These are phyloP conservation scores for Pichia sorboxylosa DNA, from an alignment of 1,139 yeast genomes.

Conservation along the genomic window DNA sequence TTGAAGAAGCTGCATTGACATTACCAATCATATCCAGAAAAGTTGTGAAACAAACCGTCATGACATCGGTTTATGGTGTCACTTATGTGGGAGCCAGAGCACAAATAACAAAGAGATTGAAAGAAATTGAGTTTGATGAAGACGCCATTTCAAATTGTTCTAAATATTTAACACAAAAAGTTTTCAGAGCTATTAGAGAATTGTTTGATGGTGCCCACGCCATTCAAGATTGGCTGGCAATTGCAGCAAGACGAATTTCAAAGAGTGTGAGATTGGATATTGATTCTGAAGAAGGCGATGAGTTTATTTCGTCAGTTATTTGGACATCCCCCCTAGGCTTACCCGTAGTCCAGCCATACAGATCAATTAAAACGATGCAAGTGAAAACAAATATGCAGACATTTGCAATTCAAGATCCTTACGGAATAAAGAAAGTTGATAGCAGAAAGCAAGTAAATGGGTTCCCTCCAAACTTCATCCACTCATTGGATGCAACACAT, in stretches of 20 bases:
- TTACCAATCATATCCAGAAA: slow-evolving; percentile 67
- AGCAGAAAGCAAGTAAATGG: slow-evolving; percentile 85
- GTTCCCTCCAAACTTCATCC: slow-evolving; percentile 92
- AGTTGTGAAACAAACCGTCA: slow-evolving; percentile 91
- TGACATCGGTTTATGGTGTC: slow-evolving; percentile 98
- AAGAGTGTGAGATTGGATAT: slow-evolving; percentile 64
- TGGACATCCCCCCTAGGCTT: slow-evolving; percentile 96
- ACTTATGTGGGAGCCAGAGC: slow-evolving; percentile 88
- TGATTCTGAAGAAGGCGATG: slow-evolving; percentile 32
- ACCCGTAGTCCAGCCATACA: slow-evolving; percentile 93
- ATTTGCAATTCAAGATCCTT: slow-evolving; percentile 73
- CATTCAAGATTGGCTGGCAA: slow-evolving; percentile 94
- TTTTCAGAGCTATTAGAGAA: slow-evolving; percentile 74
- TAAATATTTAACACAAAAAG: slow-evolving; percentile 63
- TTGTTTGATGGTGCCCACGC: slow-evolving; percentile 86
- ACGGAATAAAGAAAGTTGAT: slow-evolving; percentile 70
- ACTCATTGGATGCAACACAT: slow-evolving; percentile 93
- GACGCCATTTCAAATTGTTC: slow-evolving; percentile 31
- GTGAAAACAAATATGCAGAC: slow-evolving; percentile 76
- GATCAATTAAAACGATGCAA: slow-evolving; percentile 52
- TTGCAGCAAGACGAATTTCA: slow-evolving; percentile 70
- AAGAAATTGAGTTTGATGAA: slow-evolving; percentile 31
- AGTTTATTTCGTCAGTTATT: slow-evolving; percentile 75
- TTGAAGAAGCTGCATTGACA: slow-evolving; percentile 38
- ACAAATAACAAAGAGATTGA: slow-evolving; percentile 64